Base-by-base conservation (phyloP, 2,329 filamentous ascomycete species). In the Xylariaceae sp. region DNA sequence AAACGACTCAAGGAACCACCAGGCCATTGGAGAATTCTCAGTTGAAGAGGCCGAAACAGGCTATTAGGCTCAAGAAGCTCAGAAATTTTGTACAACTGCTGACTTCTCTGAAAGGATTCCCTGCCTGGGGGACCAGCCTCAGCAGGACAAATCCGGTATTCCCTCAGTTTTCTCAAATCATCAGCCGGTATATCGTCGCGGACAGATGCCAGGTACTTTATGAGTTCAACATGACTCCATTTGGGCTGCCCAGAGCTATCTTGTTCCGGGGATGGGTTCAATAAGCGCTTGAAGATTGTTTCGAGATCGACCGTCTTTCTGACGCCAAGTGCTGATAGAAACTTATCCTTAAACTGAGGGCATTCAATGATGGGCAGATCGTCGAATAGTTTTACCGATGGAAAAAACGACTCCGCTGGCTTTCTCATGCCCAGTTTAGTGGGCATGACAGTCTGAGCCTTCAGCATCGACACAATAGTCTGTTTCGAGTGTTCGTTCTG, bases 241-340 rank as follows among this genome's bases (percentile, higher is more conserved):
- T 87, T 86, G 61, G 81, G 82, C 18, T 77, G 75, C 18, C 78
- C 78, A 44, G 74, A 75, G 30, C 82, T 81, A n/a, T 79, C 77
- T 8, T 73, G 73, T 11, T 80, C 76, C 0, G 77, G 70, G 0
- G 85, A 78, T 13, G 82, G 80, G 55, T 82, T 86, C 65, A 97
- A 82, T 49, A 99, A 81, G 50, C 93, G 84, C 23, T 89, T 88
- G 68, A 99, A 97, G 35, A 99, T 95, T 35, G 95, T 93, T 37
- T 91, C 91, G 1, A 99, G 78, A 66, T 99, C 94, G 17, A 99
- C 87, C 0, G 94, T 99, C 76, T 97, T 97, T 60, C 94, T 86
- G 30, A 99, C 92, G 2, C 94, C 93, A 37, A 99, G 78, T 1
- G 89, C 84, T 2, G 82, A 77, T 49, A 99, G 75, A 62, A 99